Evolutionary conservation across 2,329 filamentous ascomycete species (phyloP).

Genomic region (Paecilomyces sp.): DNA sequence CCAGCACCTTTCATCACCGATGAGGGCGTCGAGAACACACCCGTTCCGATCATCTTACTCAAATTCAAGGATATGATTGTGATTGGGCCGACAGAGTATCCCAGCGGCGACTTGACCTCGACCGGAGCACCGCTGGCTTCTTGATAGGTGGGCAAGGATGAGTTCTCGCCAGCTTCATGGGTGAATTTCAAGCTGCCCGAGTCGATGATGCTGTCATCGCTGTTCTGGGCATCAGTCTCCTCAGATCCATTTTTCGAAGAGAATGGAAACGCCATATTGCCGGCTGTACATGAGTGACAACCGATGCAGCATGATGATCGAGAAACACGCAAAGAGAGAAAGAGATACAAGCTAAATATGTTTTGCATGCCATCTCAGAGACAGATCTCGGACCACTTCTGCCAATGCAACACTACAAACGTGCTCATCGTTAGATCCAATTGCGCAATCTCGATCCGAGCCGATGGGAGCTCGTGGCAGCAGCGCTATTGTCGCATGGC

Average conservation of each 20-base stretch:
- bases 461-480: not conserved
- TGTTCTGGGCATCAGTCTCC: not conserved
- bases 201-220: not conserved
- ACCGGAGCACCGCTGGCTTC: slow-evolving; percentile 57
- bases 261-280: not conserved
- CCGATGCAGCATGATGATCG: not conserved
- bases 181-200: slow-evolving; percentile 34
- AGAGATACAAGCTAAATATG: not conserved
- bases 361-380: not conserved
- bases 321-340: not conserved
- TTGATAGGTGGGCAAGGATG: slow-evolving; percentile 47
- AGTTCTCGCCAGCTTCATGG: slow-evolving; percentile 42
- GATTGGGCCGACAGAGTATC: slow-evolving; percentile 50
- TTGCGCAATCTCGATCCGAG: not conserved
- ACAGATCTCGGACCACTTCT: not conserved
- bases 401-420: not conserved
- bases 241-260: not conserved
- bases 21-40: slow-evolving; percentile 53
- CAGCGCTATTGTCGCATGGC: not conserved
- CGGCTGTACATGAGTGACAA: not conserved
- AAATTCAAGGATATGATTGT: slow-evolving; percentile 56
- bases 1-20: slow-evolving; percentile 50
- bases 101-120: slow-evolving; percentile 52
- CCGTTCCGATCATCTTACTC: slow-evolving; percentile 57
- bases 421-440: not conserved